Evolutionary conservation across 164 flowering plant genomes (phyloP).

Genomic region (Piper longum): DNA sequence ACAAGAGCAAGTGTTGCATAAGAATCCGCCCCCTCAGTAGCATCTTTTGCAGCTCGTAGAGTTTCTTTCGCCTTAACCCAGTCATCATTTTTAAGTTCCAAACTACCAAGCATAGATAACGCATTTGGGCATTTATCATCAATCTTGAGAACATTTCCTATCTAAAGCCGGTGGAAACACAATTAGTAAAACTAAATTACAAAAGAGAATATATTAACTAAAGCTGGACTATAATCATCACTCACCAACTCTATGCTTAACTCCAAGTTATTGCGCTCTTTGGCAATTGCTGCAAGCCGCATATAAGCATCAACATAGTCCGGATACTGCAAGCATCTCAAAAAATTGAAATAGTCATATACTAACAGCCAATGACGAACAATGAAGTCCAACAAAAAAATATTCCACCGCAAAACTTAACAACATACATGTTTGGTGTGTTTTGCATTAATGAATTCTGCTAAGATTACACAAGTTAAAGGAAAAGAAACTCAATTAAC

Average conservation of each 20-base stretch:
- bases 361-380: neutral
- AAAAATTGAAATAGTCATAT: conserved; percentile 1
- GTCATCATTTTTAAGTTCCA: conserved; percentile 95
- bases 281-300: conserved; percentile 92
- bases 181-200: too few species aligned
- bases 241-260: conserved; percentile 80
- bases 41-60: conserved; percentile 74
- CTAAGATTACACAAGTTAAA: too few species aligned
- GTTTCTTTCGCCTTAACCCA: conserved; percentile 99
- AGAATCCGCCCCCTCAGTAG: conserved; percentile 82
- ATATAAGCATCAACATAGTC: conserved; percentile 82
- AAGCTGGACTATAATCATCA: too few species aligned
- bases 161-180: conserved; percentile 24
- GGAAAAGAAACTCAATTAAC: too few species aligned
- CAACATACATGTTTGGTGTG: too few species aligned
- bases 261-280: conserved; percentile 68
- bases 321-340: conserved; percentile 49
- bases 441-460: too few species aligned
- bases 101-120: conserved; percentile 72
- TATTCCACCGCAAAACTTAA: too few species aligned
- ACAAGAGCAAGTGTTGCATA: conserved; percentile 87
- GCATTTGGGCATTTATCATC: conserved; percentile 84
- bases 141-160: conserved; percentile 75
- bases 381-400: neutral
- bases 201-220: too few species aligned